These are phyloP conservation scores for Coemansia aciculifera DNA, from an alignment of 192 early-diverging fungal species.

Conservation along the genomic window DNA sequence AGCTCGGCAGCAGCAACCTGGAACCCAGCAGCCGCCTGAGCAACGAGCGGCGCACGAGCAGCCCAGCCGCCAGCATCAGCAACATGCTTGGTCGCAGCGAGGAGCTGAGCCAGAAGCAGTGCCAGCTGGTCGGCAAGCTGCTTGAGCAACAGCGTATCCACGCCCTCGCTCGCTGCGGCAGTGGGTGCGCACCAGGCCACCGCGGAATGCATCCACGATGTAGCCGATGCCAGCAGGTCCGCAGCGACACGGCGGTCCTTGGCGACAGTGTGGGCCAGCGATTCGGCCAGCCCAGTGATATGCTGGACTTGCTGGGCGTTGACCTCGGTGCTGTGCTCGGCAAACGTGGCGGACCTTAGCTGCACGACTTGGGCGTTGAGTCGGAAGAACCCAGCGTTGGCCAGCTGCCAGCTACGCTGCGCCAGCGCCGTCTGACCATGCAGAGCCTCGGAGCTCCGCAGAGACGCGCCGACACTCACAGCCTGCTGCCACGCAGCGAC, in stretches of 20 bases:
- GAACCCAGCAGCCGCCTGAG: slow-evolving; percentile 3
- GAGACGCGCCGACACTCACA: background rate
- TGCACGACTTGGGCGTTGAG: slow-evolving; percentile 34
- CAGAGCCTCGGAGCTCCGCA: background rate
- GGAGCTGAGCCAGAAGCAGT: slow-evolving; percentile 29
- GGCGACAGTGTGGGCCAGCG: slow-evolving; percentile 20
- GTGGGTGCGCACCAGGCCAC: background rate
- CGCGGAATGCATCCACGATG: slow-evolving; percentile 35
- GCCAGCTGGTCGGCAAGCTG: slow-evolving; percentile 16
- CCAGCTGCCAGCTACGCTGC: slow-evolving; percentile 26
- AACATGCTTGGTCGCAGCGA: slow-evolving; percentile 11
- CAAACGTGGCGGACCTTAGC: slow-evolving; percentile 29
- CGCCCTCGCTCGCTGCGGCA: background rate
- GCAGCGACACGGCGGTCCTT: slow-evolving; percentile 35
- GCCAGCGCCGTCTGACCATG: slow-evolving; percentile 6
- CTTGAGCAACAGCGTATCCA: slow-evolving; percentile 16
- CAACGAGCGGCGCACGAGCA: background rate
- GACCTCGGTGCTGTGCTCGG: slow-evolving; percentile 43
- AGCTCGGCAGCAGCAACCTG: slow-evolving; percentile 7
- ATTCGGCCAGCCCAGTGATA: slow-evolving; percentile 31
- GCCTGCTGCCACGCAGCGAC: slow-evolving; percentile 24
- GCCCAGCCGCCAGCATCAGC: slow-evolving; percentile 35
- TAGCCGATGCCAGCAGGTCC: slow-evolving; percentile 19
- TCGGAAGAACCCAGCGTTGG: slow-evolving; percentile 38
- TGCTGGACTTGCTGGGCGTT: slow-evolving; percentile 34